Percentiles rank a stretch among this genome's conserved stretches.
Evolutionary conservation across 805 yeast genomes (phyloP).

Genomic region (Metschnikowia hibisci): DNA sequence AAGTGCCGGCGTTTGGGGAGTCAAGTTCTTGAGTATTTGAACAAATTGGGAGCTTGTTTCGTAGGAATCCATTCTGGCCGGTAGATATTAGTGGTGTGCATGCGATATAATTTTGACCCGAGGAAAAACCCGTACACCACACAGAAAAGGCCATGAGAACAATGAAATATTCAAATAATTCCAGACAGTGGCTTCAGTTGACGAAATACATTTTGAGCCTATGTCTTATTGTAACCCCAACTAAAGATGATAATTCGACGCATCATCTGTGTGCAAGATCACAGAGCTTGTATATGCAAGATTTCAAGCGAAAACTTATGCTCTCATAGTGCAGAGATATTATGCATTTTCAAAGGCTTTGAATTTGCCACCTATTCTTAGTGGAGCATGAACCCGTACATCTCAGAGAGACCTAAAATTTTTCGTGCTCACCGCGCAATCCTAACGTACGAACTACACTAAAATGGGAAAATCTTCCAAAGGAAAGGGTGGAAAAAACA

Average conservation of each 20-base stretch:
- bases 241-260: no score
- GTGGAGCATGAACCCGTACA: conserved; percentile 3
- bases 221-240: no score
- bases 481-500: conserved; percentile 88
- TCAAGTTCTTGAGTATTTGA: conserved; percentile 59
- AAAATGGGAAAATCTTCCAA: conserved; percentile 72
- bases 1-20: conserved; percentile 57
- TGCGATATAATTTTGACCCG: not conserved
- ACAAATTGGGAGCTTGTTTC: conserved; percentile 77
- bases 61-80: conserved; percentile 70
- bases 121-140: conserved; percentile 12
- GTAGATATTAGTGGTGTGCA: conserved; percentile 1
- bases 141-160: not conserved
- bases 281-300: no score
- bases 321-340: no score
- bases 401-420: conserved; percentile 1
- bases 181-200: no score
- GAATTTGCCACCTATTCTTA: not conserved
- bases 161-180: no score
- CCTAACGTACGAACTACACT: conserved; percentile 1
- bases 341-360: not conserved
- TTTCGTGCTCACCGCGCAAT: conserved; percentile 2
- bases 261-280: no score
- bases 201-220: no score
- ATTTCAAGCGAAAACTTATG: no score